Evolutionary conservation across 2,329 filamentous ascomycete species (phyloP).

Genomic region (Sarocladium oryzae): DNA sequence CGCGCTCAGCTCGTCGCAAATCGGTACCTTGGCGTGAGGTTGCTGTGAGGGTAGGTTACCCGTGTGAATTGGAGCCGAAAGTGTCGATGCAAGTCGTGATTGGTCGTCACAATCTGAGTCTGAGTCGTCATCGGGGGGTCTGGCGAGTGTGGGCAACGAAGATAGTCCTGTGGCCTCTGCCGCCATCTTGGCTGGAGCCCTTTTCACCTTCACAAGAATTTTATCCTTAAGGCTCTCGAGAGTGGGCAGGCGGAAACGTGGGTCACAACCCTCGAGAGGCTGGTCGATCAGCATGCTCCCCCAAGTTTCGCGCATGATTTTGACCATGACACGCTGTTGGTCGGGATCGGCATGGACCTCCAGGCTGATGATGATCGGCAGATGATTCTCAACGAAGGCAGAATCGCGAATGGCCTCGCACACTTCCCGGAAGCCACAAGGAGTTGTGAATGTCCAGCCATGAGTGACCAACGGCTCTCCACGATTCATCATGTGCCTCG

Average conservation of each 20-base stretch:
- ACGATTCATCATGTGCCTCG: constrained; percentile 25
- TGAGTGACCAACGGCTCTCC: constrained; percentile 78
- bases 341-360: constrained; percentile 79
- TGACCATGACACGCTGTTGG: constrained; percentile 88
- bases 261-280: constrained; percentile 42
- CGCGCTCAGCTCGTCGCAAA: constrained; percentile 64
- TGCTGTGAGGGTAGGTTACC: constrained; percentile 1
- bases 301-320: constrained; percentile 91
- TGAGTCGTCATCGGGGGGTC: constrained; percentile 30
- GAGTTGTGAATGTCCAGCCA: constrained; percentile 74
- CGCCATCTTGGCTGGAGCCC: constrained; percentile 34
- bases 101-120: constrained; percentile 37
- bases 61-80: not conserved
- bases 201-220: constrained; percentile 80
- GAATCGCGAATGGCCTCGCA: constrained; percentile 72
- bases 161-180: constrained; percentile 22
- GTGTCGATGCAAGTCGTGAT: constrained; percentile 12
- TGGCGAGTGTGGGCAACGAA: constrained; percentile 10
- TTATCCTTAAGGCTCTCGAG: constrained; percentile 69
- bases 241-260: constrained; percentile 54
- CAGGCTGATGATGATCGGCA: constrained; percentile 85
- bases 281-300: constrained; percentile 62
- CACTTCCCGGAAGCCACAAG: constrained; percentile 82
- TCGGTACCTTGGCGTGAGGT: constrained; percentile 43
- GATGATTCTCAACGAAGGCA: constrained; percentile 67